Evolutionary conservation across 495 filamentous ascomycete genomes (phyloP), one percentile per base, ranked within the genome.

Genomic region (Cercophora scortea): DNA sequence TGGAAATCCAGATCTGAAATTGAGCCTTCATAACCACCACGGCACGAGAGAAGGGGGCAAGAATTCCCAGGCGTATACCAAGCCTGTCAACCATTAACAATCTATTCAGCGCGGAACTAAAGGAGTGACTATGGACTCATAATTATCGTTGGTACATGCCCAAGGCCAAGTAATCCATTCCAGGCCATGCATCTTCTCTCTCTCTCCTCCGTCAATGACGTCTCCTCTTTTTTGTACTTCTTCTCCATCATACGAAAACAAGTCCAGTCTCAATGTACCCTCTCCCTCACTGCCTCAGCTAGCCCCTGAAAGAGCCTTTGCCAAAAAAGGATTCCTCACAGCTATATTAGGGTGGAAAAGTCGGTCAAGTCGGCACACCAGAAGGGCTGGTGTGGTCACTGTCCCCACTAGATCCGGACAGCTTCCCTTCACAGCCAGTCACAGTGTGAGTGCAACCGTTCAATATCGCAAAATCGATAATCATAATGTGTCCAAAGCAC

Each of bases 401-500:
- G 57, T 57, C 57, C 57, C 56, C 47, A 54, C 47, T 64, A 66
- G 59, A 66, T 66, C 59, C 49, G 53, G 59, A 64, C 61, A 64
- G 25, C 25, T 25, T 25, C 25, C 25, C 25, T 25, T 25, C 25
- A 43, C 12, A 43, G 41, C 10, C 36, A 38, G 36, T 11, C 13
- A 38, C 13, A 13, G 50, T 48, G 51, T 55, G 59, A 42, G 52
- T 59, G 53, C 46, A 54, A 32, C 52, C 50, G 32, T 54, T 44
- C 57, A 58, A 72, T 75, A 75, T 78, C 65, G 74, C 75, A 79
- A 77, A 77, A 76, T 69, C 67, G 68, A 66, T 79, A 79, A 79
- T 57, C 69, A 79, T 79, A 68, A 74, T 72, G 68, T 80, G 73
- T 80, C 77, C 78, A 79, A 81, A 68, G 68, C 77, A 67, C 74